These are phyloP conservation scores for Spathaspora passalidarum DNA, from an alignment of 805 yeast species.

Conservation along the genomic window DNA sequence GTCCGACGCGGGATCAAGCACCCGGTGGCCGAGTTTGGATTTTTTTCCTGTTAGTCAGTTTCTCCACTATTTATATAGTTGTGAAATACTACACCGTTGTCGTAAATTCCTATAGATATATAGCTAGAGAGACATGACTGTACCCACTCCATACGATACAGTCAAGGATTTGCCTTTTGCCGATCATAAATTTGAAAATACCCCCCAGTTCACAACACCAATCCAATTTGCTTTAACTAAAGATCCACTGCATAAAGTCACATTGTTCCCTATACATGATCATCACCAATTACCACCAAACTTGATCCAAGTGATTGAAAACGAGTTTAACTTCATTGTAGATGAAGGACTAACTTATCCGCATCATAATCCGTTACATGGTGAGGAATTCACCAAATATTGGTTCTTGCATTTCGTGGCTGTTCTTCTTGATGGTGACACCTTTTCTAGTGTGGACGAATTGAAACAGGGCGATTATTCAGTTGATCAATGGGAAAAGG, in stretches of 20 bases:
- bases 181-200: constrained; percentile 18
- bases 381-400: constrained; percentile 54
- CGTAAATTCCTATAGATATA: not conserved
- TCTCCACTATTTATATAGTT: not conserved
- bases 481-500: constrained; percentile 42
- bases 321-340: constrained; percentile 61
- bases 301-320: constrained; percentile 44
- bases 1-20: not conserved
- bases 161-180: constrained; percentile 33
- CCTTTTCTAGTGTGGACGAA: constrained; percentile 13
- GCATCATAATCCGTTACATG: constrained; percentile 35
- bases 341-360: constrained; percentile 80
- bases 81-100: not conserved
- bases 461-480: constrained; percentile 29
- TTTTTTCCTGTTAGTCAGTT: too few relatives aligned
- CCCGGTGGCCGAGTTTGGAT: not conserved
- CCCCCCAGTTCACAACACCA: constrained; percentile 28
- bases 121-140: constrained; percentile 2
- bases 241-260: constrained; percentile 42
- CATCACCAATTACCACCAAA: constrained; percentile 47
- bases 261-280: constrained; percentile 59
- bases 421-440: constrained; percentile 46
- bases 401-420: constrained; percentile 71
- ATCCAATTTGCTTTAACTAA: constrained; percentile 41
- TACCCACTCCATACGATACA: not conserved